These are phyloP conservation scores for Sugiyamaella valdiviana DNA, from an alignment of 805 yeast species.

Conservation along the genomic window DNA sequence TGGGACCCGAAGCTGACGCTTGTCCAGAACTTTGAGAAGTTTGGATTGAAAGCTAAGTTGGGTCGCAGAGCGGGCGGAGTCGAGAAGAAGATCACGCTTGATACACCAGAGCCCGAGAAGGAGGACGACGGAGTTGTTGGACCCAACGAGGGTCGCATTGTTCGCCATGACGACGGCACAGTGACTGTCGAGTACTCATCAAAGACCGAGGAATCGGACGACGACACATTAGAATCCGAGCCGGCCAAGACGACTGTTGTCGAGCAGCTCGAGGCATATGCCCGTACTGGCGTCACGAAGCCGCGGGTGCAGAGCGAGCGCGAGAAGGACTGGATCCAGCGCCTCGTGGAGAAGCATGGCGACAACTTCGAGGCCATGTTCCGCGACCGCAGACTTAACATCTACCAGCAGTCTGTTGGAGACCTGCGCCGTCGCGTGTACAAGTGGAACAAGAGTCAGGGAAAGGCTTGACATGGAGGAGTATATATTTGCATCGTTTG, in stretches of 20 bases:
- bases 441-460: conserved; percentile 54
- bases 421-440: conserved; percentile 66
- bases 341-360: conserved; percentile 69
- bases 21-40: conserved; percentile 74
- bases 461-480: neutral
- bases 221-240: conserved; percentile 23
- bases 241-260: conserved; percentile 51
- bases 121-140: conserved; percentile 30
- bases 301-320: conserved; percentile 60
- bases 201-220: conserved; percentile 35
- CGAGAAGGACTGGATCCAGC: conserved; percentile 66
- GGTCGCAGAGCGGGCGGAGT: conserved; percentile 72
- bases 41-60: conserved; percentile 69
- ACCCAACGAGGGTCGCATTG: conserved; percentile 53
- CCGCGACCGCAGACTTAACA: conserved; percentile 82
- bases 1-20: conserved; percentile 85
- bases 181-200: conserved; percentile 64
- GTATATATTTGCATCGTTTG: neutral
- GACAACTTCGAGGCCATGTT: conserved; percentile 86
- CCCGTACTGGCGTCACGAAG: conserved; percentile 38
- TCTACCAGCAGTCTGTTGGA: conserved; percentile 78
- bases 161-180: conserved; percentile 63
- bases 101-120: conserved; percentile 25
- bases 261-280: conserved; percentile 58
- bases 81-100: conserved; percentile 41